Base-by-base conservation (phyloP, 306 rosid genomes). In the Rosa rugosa region DNA sequence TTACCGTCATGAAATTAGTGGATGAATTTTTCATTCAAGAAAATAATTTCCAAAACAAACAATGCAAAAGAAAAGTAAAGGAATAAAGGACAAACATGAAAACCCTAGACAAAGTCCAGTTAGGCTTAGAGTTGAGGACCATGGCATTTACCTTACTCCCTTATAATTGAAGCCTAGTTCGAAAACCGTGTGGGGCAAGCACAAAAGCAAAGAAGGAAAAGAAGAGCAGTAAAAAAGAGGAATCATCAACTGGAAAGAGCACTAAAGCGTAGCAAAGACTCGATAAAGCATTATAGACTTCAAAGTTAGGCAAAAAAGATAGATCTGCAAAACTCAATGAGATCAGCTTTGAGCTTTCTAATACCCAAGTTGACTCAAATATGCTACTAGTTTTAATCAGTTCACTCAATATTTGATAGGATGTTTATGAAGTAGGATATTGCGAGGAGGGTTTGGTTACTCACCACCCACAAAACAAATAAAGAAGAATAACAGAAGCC, bases 131-230 rank as follows among this genome's bases (percentile, higher is more conserved):
- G 69, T 6, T 20, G 8, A 17, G 27, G 31, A 42, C 50, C 72
- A 69, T 49, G 77, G 73, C 77, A 6, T 42, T 6, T 11, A 7
- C 41, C 73, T 42, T 69, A 2, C 72, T 68, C 72, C 72, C 51
- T 68, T 45, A 59, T 59, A 42, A 70, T 57, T 27, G 83, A 69
- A 59, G 84, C 63, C 22, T 42, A 36, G 34, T 65, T 18, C 17
- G 13, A 8, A 36, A 40, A 75, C 73, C 68, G 76, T 8, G 84
- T 75, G 80, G 80, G 80, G 71, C 50, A 49, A 63, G 59, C 82
- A 70, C 68, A 56, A 76, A 73, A 72, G 76, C 25, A 34, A 54
- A 57, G 49, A 66, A 10, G 31, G 57, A 8, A 0, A 53, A 46
- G 49, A 77, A 6, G 34, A 66, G 31, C 3, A 46, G 56, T 5